Base-by-base conservation (phyloP, 2,329 filamentous ascomycete species). In the Ascochyta fabae region DNA sequence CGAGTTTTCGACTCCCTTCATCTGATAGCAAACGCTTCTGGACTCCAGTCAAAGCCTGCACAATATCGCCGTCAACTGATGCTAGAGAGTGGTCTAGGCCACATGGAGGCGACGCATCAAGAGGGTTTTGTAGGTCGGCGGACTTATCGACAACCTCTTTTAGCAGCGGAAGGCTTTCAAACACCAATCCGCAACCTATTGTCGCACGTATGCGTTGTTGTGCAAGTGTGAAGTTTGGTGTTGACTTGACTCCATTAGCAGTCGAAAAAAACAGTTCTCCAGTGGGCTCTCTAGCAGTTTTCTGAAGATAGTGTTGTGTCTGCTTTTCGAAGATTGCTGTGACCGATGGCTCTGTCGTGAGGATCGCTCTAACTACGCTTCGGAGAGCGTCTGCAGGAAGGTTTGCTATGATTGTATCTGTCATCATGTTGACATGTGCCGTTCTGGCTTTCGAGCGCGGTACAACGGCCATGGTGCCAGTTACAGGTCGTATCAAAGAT, bases 351-450 rank as follows among this genome's bases (percentile, higher is more conserved):
- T 75, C 65, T n/a, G 58, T 54, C 29, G 62, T 69, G 19, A 75
- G 54, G 5, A 71, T 51, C 7, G 65, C 66, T 51, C 77, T 66
- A 48, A 79, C 61, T 5, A 80, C 67, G 6, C 69, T 68, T 3
- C 78, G 74, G 15, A 81, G 59, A 5, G 72, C 77, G n/a, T 78
- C 76, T 1, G 67, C 60, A 1, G 77, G 70, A 23, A 80, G 57
- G 41, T 77, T 80, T n/a, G 73, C 75, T 48, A 80, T 77, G 52
- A 80, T 73, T 4, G 75, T 78, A 52, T 80, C 78, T 2, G 75
- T 77, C 78, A 80, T 80, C 74, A 80, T 78, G 48, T 80, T 81
- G 58, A 80, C 77, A 60, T 80, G 78, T 24, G 77, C 75, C 2
- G 70, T 73, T 40, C 72, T 73, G 44, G 50, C 48, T 16, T 27